A percentile compares a stretch with the other conserved stretches of the same genome.
These are phyloP conservation scores for Anacardium occidentale DNA, from an alignment of 345 rosid species.

Conservation along the genomic window DNA sequence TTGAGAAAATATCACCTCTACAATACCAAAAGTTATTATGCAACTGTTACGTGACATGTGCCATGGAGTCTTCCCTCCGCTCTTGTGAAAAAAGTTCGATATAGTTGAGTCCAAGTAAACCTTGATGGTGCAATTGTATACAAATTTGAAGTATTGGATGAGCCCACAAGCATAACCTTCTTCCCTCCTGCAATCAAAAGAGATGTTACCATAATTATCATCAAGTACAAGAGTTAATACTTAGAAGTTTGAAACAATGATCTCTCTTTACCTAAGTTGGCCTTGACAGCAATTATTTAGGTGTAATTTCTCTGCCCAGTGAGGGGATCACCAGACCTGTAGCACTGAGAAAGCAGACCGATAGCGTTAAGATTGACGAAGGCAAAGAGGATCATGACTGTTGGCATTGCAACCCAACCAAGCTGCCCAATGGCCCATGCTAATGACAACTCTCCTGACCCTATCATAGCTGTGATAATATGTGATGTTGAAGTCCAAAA, in stretches of 20 bases:
- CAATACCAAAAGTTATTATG: constrained; percentile 73
- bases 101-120: neutral
- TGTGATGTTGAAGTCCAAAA: constrained; percentile 52
- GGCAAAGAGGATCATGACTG: constrained; percentile 41
- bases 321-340: constrained; percentile 47
- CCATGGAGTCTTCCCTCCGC: constrained; percentile 64
- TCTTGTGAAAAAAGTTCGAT: constrained; percentile 70
- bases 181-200: constrained; percentile 33
- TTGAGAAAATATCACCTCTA: constrained; percentile 70
- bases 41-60: constrained; percentile 70
- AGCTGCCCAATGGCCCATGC: constrained; percentile 56
- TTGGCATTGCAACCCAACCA: constrained; percentile 53
- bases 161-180: constrained; percentile 43
- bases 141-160: constrained; percentile 49
- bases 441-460: constrained; percentile 51
- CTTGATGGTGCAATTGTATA: constrained; percentile 29
- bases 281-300: constrained; percentile 50
- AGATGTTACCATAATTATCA: neutral
- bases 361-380: constrained; percentile 44
- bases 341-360: constrained; percentile 36
- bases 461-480: constrained; percentile 51
- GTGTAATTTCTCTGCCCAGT: constrained; percentile 47
- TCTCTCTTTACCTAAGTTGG: constrained; percentile 33
- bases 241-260: neutral
- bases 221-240: neutral